Percentiles rank a stretch among this genome's conserved stretches.
phyloP scores from a whole-genome alignment of 805 yeast genomes.

The Candida michaelii region DNA sequence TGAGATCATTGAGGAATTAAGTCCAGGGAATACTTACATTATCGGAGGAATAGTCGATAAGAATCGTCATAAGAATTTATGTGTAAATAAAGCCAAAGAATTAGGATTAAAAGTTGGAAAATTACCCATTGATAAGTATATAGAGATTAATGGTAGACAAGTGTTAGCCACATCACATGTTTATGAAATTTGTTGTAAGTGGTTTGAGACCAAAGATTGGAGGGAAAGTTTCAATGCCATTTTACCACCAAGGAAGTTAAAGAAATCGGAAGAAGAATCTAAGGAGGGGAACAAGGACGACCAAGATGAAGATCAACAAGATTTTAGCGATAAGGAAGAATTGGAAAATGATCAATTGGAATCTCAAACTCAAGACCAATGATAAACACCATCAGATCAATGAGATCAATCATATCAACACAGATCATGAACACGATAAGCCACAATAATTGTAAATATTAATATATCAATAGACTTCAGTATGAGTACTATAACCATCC shows the following conservation, averaged over 20 bases:
- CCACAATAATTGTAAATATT: too few species aligned
- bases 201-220: constrained; percentile 83
- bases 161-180: constrained; percentile 95
- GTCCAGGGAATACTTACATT: constrained; percentile 72
- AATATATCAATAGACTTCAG: too few species aligned
- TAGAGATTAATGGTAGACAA: constrained; percentile 78
- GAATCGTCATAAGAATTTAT: constrained; percentile 79
- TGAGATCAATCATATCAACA: too few species aligned
- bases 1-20: constrained; percentile 59
- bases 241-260: constrained; percentile 73
- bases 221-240: constrained; percentile 81
- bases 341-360: too few species aligned
- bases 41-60: constrained; percentile 97
- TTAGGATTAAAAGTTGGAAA: constrained; percentile 72
- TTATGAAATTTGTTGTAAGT: constrained; percentile 78
- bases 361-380: too few species aligned
- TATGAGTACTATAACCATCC: too few species aligned
- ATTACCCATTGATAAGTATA: constrained; percentile 84
- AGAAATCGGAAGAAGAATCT: constrained; percentile 7
- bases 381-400: too few species aligned
- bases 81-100: constrained; percentile 76
- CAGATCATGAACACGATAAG: too few species aligned
- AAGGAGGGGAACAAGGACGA: background rate
- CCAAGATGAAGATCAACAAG: background rate
- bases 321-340: too few species aligned